Evolutionary conservation across 23 red algal genomes (phyloP).

Genomic region (Gracilaria domingensis): DNA sequence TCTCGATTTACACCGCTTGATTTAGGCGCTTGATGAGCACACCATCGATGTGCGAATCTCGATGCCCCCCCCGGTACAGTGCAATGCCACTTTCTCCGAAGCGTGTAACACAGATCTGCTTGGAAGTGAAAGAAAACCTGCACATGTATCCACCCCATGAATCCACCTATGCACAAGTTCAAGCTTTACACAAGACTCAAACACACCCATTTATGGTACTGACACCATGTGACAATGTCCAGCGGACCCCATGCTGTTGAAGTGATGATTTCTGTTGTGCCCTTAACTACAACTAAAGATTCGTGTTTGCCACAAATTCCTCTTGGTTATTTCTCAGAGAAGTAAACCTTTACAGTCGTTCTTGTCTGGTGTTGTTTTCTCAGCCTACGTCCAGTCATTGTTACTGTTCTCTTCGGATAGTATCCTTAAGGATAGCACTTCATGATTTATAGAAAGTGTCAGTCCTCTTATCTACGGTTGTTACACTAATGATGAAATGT

Average conservation of each 20-base stretch:
- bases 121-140: no score
- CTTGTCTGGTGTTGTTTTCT: no score
- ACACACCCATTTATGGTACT: no score
- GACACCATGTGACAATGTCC: neutral
- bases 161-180: no score
- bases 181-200: neutral
- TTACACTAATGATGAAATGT: no score
- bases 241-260: neutral
- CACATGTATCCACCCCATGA: no score
- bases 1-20: slow-evolving; percentile 3
- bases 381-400: neutral
- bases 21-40: neutral
- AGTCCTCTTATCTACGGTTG: no score
- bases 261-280: neutral
- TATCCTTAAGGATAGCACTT: no score
- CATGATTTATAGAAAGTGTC: no score
- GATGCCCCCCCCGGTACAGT: no score
- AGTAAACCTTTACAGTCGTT: neutral
- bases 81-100: no score
- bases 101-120: no score
- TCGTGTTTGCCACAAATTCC: neutral
- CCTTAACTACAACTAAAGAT: neutral
- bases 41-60: neutral
- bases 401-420: neutral
- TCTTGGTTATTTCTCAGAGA: neutral